Evolutionary conservation across 73 alveolate species (phyloP).

Genomic region (Stentor coeruleus): DNA sequence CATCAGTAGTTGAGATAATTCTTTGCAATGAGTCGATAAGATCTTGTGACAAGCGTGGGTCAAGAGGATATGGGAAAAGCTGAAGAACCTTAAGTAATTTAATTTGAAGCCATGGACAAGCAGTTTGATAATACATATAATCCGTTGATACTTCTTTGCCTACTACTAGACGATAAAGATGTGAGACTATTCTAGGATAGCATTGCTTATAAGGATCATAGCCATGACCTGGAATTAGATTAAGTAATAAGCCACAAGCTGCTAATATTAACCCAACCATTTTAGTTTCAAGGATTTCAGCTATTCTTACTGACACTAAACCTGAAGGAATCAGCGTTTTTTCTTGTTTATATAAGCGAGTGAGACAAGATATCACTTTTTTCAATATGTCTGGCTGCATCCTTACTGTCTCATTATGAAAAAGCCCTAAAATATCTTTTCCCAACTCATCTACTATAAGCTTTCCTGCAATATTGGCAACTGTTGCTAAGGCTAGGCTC

Average conservation of each 20-base stretch:
- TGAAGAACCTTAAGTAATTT: conserved; percentile 82
- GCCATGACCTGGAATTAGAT: conserved; percentile 61
- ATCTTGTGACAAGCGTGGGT: conserved; percentile 49
- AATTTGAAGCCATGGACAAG: conserved; percentile 97
- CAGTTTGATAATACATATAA: conserved; percentile 89
- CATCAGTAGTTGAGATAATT: conserved; percentile 88
- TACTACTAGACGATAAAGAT: conserved; percentile 65
- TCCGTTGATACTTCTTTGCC: conserved; percentile 82
- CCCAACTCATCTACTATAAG: conserved; percentile 77
- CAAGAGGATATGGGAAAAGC: conserved; percentile 90
- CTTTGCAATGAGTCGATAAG: conserved; percentile 76
- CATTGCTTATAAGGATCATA: conserved; percentile 65
- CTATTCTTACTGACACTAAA: conserved; percentile 65
- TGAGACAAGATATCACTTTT: conserved; percentile 88
- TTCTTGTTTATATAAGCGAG: conserved; percentile 84
- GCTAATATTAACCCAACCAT: conserved; percentile 72
- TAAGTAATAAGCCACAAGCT: conserved; percentile 57
- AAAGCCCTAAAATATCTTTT: conserved; percentile 74
- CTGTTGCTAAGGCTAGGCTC: conserved; percentile 91
- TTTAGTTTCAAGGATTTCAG: conserved; percentile 59
- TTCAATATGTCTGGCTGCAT: conserved; percentile 78
- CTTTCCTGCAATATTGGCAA: conserved; percentile 86
- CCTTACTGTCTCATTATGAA: conserved; percentile 69
- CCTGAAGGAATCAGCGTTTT: conserved; percentile 62
- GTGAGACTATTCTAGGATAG: conserved; percentile 63